phyloP scores from a whole-genome alignment of 306 rosid species.

The Arachis stenosperma region DNA sequence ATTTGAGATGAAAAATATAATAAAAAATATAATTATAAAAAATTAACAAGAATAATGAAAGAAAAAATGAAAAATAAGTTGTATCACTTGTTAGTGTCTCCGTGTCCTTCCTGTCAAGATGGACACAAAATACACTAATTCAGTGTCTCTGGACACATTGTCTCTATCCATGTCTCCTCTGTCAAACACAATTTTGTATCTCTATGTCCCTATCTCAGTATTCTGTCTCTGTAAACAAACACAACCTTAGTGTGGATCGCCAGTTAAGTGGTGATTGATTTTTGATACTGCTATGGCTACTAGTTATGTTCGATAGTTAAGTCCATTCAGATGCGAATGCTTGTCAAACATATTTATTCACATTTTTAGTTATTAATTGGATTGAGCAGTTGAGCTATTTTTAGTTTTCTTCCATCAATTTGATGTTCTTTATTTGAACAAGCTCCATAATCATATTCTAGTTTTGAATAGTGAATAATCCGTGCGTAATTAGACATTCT shows the following conservation, averaged over 20 bases:
- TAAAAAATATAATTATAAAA: too few species aligned
- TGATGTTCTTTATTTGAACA: background rate
- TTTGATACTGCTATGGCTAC: background rate
- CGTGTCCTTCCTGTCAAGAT: too few species aligned
- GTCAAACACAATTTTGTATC: too few species aligned
- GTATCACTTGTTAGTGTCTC: too few species aligned
- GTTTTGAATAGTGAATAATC: background rate
- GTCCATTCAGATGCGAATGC: background rate
- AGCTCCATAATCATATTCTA: background rate
- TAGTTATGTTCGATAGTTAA: background rate
- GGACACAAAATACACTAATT: too few species aligned
- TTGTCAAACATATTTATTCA: background rate
- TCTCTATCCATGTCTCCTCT: too few species aligned
- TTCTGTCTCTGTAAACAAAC: too few species aligned
- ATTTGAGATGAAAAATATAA: too few species aligned
- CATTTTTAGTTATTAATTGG: background rate
- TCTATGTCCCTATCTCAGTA: too few species aligned
- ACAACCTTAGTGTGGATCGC: background rate
- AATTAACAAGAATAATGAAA: too few species aligned
- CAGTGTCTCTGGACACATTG: too few species aligned
- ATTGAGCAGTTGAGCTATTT: background rate
- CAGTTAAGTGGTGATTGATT: background rate
- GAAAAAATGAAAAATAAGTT: too few species aligned
- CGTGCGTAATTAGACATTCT: background rate
- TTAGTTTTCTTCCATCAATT: background rate